Evolutionary conservation across 352 stramenopile genomes (phyloP), one percentile per base, ranked within the genome.

Genomic region (Sclerospora graminicola): DNA sequence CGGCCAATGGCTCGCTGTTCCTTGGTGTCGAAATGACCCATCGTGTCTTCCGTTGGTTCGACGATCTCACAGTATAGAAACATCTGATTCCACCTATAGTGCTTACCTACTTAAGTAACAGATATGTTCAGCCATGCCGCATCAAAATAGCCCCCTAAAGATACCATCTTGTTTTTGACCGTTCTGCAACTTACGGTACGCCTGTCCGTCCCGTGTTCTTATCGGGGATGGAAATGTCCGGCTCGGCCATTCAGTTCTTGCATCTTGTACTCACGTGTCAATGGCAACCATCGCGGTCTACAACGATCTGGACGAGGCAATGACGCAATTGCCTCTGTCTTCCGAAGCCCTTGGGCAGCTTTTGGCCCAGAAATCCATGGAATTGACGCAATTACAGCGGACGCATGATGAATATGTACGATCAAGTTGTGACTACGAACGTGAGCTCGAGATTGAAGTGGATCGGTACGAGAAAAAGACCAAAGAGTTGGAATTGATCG

Each of bases 381-480:
- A 84, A 44, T 54, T 88, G 0, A 48, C 46, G 33, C 54, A 67
- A 40, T 37, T 89, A 26, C 76, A 89, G 37, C 50, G 55, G 31
- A 75, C 62, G 4, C 70, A 85, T 30, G 73, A 89, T 42, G 73
- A 89, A 44, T 89, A 82, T 54, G 57, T 89, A 33, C 65, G 64
- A 30, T 86, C 73, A 1, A 86, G 70, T 28, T 80, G 73, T 44
- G 73, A 89, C 48, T 86, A 86, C 32, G 77, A 89, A 41, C 66
- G 63, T 5, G 73, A 86, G 40, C 62, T 89, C 8, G 73, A 86
- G 50, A 52, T 38, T 14, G 71, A 82, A 44, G 44, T 89, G 18
- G 63, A 79, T 34, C 66, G 56, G 14, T 69, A 63, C 54, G 76
- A 88, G 51, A 56, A 54, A 29, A 71, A 70, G 39, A 61, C 33